phyloP scores from a whole-genome alignment of 2,329 filamentous ascomycete genomes.

The Lasiodiplodia sp. region DNA sequence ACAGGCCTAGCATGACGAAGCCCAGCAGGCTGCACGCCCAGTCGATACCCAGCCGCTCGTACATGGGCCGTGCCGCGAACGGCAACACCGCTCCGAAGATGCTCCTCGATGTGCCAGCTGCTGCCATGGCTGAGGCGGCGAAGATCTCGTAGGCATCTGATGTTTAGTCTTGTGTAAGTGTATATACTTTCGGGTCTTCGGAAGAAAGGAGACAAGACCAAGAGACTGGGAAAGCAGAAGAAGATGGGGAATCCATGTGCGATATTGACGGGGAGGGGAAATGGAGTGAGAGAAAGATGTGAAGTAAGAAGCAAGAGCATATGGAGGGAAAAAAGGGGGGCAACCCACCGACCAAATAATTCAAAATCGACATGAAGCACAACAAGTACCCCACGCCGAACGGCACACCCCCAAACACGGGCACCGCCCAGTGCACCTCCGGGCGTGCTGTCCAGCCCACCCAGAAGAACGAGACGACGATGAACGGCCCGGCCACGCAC shows the following conservation, averaged over 20 bases:
- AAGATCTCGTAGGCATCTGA: slow-evolving; percentile 73
- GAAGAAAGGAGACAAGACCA: neutral
- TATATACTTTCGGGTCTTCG: neutral
- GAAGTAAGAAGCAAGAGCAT: no score
- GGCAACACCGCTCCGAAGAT: slow-evolving; percentile 72
- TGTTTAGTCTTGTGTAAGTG: neutral
- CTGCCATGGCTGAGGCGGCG: slow-evolving; percentile 79
- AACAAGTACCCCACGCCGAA: slow-evolving; percentile 57
- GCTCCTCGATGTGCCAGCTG: slow-evolving; percentile 81
- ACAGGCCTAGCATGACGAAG: slow-evolving; percentile 57
- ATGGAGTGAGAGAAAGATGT: neutral
- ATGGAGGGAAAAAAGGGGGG: neutral
- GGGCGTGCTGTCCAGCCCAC: slow-evolving; percentile 50
- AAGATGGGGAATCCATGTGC: neutral
- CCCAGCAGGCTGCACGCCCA: slow-evolving; percentile 66
- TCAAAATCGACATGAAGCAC: slow-evolving; percentile 62
- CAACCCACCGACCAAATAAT: slow-evolving; percentile 60
- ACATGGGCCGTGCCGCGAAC: slow-evolving; percentile 64
- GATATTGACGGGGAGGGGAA: neutral
- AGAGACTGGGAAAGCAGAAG: neutral
- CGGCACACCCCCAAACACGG: slow-evolving; percentile 49
- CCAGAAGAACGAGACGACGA: slow-evolving; percentile 53
- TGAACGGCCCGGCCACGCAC: slow-evolving; percentile 71
- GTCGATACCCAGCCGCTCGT: slow-evolving; percentile 70
- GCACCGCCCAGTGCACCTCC: slow-evolving; percentile 53